Evolutionary conservation across 768 basidiomycete genomes (phyloP).

Genomic region (Hemileccinum impolitum): DNA sequence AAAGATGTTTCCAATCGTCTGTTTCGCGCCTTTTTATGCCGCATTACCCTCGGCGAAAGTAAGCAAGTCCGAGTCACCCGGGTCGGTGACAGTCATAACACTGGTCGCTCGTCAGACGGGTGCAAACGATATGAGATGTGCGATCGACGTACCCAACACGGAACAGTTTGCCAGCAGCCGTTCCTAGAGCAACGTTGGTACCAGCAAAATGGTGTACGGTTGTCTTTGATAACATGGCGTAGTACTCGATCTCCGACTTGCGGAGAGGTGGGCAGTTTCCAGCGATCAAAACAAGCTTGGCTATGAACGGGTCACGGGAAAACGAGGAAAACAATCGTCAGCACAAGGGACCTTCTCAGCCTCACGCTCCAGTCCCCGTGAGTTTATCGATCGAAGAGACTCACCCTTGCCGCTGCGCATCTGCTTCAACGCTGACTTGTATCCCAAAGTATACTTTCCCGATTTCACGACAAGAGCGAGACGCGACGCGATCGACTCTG

Average conservation of each 20-base stretch:
- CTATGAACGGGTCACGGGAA: slow-evolving; percentile 40
- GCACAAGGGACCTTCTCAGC: slow-evolving; percentile 99
- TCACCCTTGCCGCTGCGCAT: slow-evolving; percentile 98
- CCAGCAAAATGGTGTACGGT: slow-evolving; percentile 97
- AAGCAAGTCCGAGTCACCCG: slow-evolving; percentile 95
- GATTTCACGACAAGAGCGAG: slow-evolving; percentile 98
- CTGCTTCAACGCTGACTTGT: slow-evolving; percentile 98
- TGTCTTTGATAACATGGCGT: slow-evolving; percentile 99
- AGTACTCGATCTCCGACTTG: slow-evolving; percentile 99
- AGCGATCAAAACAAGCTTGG: slow-evolving; percentile 97
- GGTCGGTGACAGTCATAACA: slow-evolving; percentile 96
- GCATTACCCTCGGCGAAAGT: slow-evolving; percentile 75
- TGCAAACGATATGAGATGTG: not conserved
- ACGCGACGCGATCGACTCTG: slow-evolving; percentile 89
- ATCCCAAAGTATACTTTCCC: slow-evolving; percentile 94
- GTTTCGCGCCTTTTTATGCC: slow-evolving; percentile 41
- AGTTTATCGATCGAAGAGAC: slow-evolving; percentile 44
- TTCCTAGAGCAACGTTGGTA: slow-evolving; percentile 97
- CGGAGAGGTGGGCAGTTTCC: slow-evolving; percentile 99
- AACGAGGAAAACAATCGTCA: slow-evolving; percentile 41
- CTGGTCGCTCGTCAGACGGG: slow-evolving; percentile 38
- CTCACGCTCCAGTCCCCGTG: slow-evolving; percentile 93
- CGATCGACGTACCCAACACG: slow-evolving; percentile 77
- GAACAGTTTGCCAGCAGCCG: slow-evolving; percentile 99
- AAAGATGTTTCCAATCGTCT: not conserved